phyloP scores from a whole-genome alignment of 352 stramenopile species.

The Phytopythium sindhum region DNA sequence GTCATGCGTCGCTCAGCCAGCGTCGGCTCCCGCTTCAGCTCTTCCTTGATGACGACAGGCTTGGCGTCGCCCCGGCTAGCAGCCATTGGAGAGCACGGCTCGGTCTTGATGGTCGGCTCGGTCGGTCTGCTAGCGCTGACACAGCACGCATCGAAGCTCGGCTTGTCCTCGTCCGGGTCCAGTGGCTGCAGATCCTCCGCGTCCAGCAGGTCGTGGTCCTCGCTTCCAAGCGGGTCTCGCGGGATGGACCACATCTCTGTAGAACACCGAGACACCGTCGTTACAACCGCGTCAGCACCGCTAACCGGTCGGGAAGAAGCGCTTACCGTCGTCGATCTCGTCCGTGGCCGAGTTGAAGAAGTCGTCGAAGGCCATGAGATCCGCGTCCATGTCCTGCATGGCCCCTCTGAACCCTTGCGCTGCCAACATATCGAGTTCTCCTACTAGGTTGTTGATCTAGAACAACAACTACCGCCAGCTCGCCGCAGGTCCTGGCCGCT shows the following conservation, averaged over 20 bases:
- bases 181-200: slow-evolving; percentile 22
- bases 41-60: background rate
- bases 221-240: slow-evolving; percentile 12
- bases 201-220: slow-evolving; percentile 22
- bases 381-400: slow-evolving; percentile 35
- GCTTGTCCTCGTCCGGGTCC: slow-evolving; percentile 17
- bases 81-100: background rate
- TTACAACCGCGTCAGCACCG: background rate
- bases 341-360: slow-evolving; percentile 32
- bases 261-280: background rate
- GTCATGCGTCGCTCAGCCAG: slow-evolving; percentile 1
- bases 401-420: slow-evolving; percentile 1
- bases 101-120: background rate
- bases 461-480: background rate
- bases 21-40: slow-evolving; percentile 2
- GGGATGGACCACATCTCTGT: slow-evolving; percentile 9
- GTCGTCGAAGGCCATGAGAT: slow-evolving; percentile 32
- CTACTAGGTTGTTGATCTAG: no score
- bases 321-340: slow-evolving; percentile 24
- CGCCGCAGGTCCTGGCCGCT: slow-evolving; percentile 8
- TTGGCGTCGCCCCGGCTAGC: background rate
- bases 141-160: background rate
- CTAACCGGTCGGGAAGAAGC: background rate
- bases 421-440: slow-evolving; percentile 4
- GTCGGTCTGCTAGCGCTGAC: background rate